Percentiles rank a stretch among this genome's conserved stretches.
These are phyloP conservation scores for Beauveria rudraprayagi DNA, from an alignment of 2,329 filamentous ascomycete genomes.

Conservation along the genomic window DNA sequence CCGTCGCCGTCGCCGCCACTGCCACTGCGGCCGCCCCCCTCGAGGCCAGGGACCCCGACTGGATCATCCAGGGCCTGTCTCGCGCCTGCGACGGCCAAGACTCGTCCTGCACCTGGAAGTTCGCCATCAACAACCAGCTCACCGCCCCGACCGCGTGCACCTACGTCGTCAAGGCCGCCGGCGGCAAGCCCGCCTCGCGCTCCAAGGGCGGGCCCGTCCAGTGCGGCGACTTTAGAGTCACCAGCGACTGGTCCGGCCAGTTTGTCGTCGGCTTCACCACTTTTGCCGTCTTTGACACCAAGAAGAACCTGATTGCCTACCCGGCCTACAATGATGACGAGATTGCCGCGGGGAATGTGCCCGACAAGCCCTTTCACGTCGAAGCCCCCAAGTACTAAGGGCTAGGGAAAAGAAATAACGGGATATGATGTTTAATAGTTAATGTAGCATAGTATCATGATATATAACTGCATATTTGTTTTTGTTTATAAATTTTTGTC, in stretches of 20 bases:
- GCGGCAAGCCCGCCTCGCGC: conserved; percentile 25
- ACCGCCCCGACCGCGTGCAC: conserved; percentile 26
- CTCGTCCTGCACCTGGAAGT: conserved; percentile 36
- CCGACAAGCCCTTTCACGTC: conserved; percentile 5
- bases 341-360: conserved; percentile 32
- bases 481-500: too few species aligned
- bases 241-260: conserved; percentile 47
- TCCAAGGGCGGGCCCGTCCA: conserved; percentile 31
- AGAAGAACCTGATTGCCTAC: conserved; percentile 37
- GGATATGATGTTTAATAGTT: not conserved
- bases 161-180: conserved; percentile 32
- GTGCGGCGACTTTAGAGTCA: conserved; percentile 44
- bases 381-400: not conserved
- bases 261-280: conserved; percentile 49
- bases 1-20: conserved; percentile 28
- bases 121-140: conserved; percentile 32
- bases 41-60: conserved; percentile 31
- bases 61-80: conserved; percentile 33
- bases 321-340: conserved; percentile 47
- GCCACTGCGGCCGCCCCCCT: conserved; percentile 31
- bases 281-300: conserved; percentile 39
- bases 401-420: not conserved
- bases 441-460: too few species aligned
- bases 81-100: conserved; percentile 32
- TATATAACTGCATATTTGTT: too few species aligned